A percentile compares a stretch with the other conserved stretches of the same genome.
These are phyloP conservation scores for Alternaria arborescens DNA, from an alignment of 2,329 filamentous ascomycete species.

Conservation along the genomic window DNA sequence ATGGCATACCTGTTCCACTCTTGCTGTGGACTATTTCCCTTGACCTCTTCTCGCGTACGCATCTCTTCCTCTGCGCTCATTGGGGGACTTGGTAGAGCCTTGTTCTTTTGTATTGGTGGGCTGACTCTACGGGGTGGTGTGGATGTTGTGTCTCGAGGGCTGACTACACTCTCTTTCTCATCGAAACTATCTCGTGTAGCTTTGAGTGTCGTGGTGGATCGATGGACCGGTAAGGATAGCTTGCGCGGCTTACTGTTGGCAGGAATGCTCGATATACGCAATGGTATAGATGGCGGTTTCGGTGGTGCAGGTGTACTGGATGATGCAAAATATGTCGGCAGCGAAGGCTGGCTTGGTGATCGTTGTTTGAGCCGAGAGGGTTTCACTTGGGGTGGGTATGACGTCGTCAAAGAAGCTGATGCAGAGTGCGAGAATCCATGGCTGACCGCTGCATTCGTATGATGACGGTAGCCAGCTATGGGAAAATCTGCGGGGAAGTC, in stretches of 20 bases:
- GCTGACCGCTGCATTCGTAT: not conserved
- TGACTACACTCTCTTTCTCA: constrained; percentile 27
- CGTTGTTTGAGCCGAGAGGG: constrained; percentile 22
- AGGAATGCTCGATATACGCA: constrained; percentile 48
- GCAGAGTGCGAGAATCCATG: constrained; percentile 28
- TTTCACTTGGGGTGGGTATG: constrained; percentile 10
- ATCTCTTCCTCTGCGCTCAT: constrained; percentile 25
- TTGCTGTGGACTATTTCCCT: constrained; percentile 13
- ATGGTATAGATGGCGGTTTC: constrained; percentile 41
- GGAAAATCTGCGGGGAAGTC: constrained; percentile 26
- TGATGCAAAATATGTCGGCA: constrained; percentile 28
- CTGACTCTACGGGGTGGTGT: constrained; percentile 24
- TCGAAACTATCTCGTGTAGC: constrained; percentile 8
- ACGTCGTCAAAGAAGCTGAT: constrained; percentile 29
- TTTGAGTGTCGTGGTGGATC: constrained; percentile 23
- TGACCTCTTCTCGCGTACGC: constrained; percentile 27
- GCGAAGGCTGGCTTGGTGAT: constrained; percentile 31
- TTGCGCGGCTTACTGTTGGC: constrained; percentile 44
- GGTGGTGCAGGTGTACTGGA: constrained; percentile 13
- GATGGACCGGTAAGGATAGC: constrained; percentile 38
- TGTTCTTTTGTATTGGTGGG: constrained; percentile 42
- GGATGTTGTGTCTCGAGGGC: constrained; percentile 10
- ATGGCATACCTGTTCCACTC: constrained; percentile 17
- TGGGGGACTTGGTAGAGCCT: constrained; percentile 42
- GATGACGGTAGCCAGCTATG: constrained; percentile 25